Base-by-base conservation (phyloP, 768 basidiomycete genomes). In the Clitopilus passeckerianus region DNA sequence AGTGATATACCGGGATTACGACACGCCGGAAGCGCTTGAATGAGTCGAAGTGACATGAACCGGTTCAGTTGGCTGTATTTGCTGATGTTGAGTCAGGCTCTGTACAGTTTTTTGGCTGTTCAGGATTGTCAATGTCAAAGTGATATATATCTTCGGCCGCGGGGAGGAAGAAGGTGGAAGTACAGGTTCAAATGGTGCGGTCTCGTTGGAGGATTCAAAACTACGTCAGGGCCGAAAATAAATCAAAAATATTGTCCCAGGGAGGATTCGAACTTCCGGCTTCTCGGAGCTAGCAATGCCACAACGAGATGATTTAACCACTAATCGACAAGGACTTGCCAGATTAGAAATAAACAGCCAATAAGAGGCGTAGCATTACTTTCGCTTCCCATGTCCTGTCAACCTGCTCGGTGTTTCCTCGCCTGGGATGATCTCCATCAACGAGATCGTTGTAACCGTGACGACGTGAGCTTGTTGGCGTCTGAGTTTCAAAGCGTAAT, bases 251-350 rank as follows among this genome's bases (percentile, higher is more conserved):
- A 14, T 34, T 65, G 65, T 66, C 65, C 65, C 56, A 30, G 56
- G 60, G 60, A 61, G 60, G 60, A 61, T 55, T 61, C 60, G 60
- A 61, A 61, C 60, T 61, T 61, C 60, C 60, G 60, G 60, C 60
- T 64, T 59, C 58, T 59, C 63, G 57, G 63, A 59, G 53, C 27
- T n/a, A 12, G 1, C 1, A 2, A 50, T 5, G 18, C 65, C 63
- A 66, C 65, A 64, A 66, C 57, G 61, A 59, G 57, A 60, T 60
- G 61, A 60, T 60, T 60, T 64, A 64, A 66, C 65, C 63, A 60
- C 65, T 66, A 64, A 60, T 60, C 65, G 61, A 66, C 63, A 60
- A 53, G 60, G 65, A 66, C 62, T 58, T 50, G 34, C 0, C 4
- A 43, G 18, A 3, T 10, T 22, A 12, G 12, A 3, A 2, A 12